Percentiles rank a stretch among this genome's conserved stretches.
Conservation (phyloP, 208 protist genomes). For the Crithidia fasciculata region DNA sequence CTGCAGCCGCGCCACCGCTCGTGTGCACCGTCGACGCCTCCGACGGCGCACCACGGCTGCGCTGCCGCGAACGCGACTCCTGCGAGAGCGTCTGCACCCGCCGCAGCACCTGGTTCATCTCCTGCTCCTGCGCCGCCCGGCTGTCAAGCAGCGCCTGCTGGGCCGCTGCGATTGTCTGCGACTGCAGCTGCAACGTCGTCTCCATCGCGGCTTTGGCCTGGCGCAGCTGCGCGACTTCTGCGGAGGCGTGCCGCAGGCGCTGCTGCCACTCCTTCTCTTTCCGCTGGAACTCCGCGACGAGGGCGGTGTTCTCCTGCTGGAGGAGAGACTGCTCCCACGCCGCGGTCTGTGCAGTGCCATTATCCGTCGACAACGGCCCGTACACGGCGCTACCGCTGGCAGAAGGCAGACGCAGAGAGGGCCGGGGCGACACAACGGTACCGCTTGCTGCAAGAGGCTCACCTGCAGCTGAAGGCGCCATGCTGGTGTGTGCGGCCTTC, state of each 20-base stretch:
- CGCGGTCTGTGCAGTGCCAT: neutral
- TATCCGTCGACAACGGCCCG: neutral
- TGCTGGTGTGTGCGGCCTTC: neutral
- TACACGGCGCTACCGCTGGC: neutral
- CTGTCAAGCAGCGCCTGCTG: slow-evolving; percentile 45
- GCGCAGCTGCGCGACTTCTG: slow-evolving; percentile 25
- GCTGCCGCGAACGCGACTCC: slow-evolving; percentile 20
- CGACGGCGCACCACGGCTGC: neutral
- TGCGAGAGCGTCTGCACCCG: slow-evolving; percentile 35
- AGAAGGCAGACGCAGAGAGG: slow-evolving; percentile 26
- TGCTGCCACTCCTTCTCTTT: slow-evolving; percentile 61
- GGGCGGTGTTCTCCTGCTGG: slow-evolving; percentile 51
- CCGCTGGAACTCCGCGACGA: slow-evolving; percentile 53
- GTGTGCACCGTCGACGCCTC: neutral
- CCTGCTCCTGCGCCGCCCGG: slow-evolving; percentile 43
- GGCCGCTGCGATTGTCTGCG: slow-evolving; percentile 45
- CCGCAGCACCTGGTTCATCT: slow-evolving; percentile 44
- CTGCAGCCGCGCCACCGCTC: neutral
- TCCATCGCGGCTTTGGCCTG: slow-evolving; percentile 31
- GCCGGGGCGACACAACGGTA: slow-evolving; percentile 24
- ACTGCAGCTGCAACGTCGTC: slow-evolving; percentile 45
- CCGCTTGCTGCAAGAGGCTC: neutral
- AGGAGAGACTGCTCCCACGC: slow-evolving; percentile 41
- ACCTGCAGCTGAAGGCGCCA: neutral
- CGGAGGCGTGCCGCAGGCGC: slow-evolving; percentile 35